phyloP scores from a whole-genome alignment of 805 yeast species.

The Tetrapisispora phaffii region DNA sequence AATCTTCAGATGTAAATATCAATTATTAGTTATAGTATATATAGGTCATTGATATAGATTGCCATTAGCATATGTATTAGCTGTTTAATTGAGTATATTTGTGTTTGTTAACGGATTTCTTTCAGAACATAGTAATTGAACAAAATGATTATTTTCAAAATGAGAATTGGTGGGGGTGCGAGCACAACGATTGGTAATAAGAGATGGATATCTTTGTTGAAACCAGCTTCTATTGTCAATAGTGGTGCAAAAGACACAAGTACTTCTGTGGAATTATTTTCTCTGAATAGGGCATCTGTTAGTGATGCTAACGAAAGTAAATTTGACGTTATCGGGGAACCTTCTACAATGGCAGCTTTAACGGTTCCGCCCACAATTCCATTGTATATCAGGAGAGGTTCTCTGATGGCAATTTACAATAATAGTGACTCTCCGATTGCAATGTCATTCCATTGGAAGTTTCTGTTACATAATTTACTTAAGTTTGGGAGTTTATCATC shows the following conservation, averaged over 20 bases:
- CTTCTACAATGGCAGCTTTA: constrained; percentile 20
- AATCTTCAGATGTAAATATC: neutral
- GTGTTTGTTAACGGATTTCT: too few relatives aligned
- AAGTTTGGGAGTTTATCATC: constrained; percentile 14
- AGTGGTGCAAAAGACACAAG: neutral
- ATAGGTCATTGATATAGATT: too few relatives aligned
- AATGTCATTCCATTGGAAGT: constrained; percentile 17
- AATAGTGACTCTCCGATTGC: constrained; percentile 3
- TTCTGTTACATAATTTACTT: constrained; percentile 14
- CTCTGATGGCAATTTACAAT: constrained; percentile 20
- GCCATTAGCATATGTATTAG: too few relatives aligned
- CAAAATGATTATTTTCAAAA: neutral
- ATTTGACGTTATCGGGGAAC: constrained; percentile 17
- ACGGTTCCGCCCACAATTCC: constrained; percentile 14
- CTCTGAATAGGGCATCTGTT: neutral
- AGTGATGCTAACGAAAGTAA: constrained; percentile 6
- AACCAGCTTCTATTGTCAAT: constrained; percentile 5
- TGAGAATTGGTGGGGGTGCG: neutral
- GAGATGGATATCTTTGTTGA: constrained; percentile 16
- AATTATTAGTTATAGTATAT: too few relatives aligned
- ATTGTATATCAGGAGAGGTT: constrained; percentile 21
- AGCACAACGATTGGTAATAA: neutral
- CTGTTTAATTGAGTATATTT: too few relatives aligned
- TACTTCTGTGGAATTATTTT: neutral
- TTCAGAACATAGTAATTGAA: neutral